Conservation (phyloP, 2,329 filamentous ascomycete species). For the Cladosporium sp. region DNA sequence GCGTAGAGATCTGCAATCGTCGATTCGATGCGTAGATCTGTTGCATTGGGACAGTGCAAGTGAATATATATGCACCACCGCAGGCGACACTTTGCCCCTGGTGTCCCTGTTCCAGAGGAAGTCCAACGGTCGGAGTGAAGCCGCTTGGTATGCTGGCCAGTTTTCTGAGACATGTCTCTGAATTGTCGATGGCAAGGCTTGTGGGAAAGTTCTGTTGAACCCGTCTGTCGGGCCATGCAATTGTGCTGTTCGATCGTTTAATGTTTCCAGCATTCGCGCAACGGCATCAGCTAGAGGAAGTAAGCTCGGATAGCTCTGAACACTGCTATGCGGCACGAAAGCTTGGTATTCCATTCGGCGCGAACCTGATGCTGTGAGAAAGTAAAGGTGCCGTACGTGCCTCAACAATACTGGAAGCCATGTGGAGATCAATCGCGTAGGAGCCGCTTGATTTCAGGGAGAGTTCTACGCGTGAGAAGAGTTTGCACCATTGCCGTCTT, state of each 20-base stretch:
- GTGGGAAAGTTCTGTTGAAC: neutral
- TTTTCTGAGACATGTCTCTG: constrained; percentile 2
- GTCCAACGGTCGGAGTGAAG: neutral
- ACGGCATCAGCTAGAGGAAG: neutral
- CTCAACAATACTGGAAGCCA: constrained; percentile 5
- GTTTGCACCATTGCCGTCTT: neutral
- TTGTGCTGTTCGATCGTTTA: neutral
- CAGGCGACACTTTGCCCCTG: neutral
- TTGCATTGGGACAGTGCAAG: neutral
- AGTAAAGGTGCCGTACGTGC: neutral
- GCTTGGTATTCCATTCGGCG: neutral
- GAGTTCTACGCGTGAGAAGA: neutral
- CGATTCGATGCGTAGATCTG: neutral
- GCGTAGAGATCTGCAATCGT: constrained; percentile 9
- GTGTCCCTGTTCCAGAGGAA: neutral
- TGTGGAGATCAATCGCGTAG: neutral
- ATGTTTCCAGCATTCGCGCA: neutral
- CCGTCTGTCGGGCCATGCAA: neutral
- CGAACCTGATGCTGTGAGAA: neutral
- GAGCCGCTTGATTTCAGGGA: neutral
- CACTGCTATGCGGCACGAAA: neutral
- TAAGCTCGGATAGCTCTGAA: neutral
- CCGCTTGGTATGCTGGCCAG: neutral
- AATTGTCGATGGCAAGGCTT: neutral
- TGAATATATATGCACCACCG: constrained; percentile 5